These are phyloP conservation scores for Russula virescens DNA, from an alignment of 768 basidiomycete genomes.

Conservation along the genomic window DNA sequence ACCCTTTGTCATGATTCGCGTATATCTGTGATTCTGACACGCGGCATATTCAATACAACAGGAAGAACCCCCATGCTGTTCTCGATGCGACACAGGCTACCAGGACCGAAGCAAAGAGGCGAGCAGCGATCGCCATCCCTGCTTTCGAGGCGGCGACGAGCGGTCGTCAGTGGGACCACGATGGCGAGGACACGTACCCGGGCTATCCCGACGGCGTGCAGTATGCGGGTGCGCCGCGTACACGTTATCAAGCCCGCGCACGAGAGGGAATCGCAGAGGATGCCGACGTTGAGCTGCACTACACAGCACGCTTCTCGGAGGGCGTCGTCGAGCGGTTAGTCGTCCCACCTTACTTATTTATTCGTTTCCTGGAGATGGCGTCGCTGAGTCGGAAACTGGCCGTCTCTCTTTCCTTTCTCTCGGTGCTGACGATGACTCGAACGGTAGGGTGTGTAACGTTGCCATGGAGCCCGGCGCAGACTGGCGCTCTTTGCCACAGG, in stretches of 20 bases:
- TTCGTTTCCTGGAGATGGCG: too few relatives aligned
- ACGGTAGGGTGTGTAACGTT: constrained; percentile 40
- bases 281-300: constrained; percentile 47
- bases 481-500: constrained; percentile 25
- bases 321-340: constrained; percentile 43
- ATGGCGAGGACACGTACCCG: constrained; percentile 27
- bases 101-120: constrained; percentile 32
- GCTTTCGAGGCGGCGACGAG: constrained; percentile 38
- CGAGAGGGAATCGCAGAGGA: constrained; percentile 29
- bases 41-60: background rate
- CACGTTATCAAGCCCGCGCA: constrained; percentile 39
- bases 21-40: background rate
- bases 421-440: background rate
- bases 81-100: constrained; percentile 34
- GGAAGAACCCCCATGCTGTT: constrained; percentile 44
- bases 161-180: constrained; percentile 7
- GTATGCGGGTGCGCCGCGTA: constrained; percentile 42
- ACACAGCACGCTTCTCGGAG: constrained; percentile 41
- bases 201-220: constrained; percentile 43
- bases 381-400: too few relatives aligned
- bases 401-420: too few relatives aligned
- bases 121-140: constrained; percentile 39
- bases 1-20: background rate
- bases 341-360: background rate
- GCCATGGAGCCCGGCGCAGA: constrained; percentile 48